These are phyloP conservation scores for Mortierella antarctica DNA, from an alignment of 192 early-diverging fungal genomes.

Conservation along the genomic window DNA sequence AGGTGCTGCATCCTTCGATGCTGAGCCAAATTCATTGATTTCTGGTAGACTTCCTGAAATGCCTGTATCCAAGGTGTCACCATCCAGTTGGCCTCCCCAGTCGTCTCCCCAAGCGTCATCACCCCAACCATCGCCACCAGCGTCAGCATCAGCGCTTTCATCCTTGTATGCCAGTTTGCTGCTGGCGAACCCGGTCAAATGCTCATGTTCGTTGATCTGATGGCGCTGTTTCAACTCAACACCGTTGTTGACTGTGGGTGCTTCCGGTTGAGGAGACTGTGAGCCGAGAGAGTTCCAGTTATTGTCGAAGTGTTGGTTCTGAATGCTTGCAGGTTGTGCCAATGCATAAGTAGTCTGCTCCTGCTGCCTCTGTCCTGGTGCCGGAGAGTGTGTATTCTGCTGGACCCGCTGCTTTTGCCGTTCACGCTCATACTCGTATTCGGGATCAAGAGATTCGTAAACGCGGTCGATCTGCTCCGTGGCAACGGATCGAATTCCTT, in stretches of 20 bases:
- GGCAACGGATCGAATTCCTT: slow-evolving; percentile 43
- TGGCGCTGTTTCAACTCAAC: too few species aligned
- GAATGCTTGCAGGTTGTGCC: too few species aligned
- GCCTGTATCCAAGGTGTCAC: neutral
- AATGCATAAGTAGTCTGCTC: too few species aligned
- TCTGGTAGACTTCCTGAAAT: too few species aligned
- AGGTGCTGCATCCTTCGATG: too few species aligned
- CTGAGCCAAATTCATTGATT: neutral
- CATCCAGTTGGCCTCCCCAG: slow-evolving; percentile 15
- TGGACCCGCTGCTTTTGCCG: slow-evolving; percentile 8
- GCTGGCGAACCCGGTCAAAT: too few species aligned
- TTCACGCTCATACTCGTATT: slow-evolving; percentile 43
- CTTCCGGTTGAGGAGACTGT: too few species aligned
- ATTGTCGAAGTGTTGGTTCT: too few species aligned
- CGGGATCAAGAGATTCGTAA: slow-evolving; percentile 48
- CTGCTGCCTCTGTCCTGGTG: neutral
- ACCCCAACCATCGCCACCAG: slow-evolving; percentile 22
- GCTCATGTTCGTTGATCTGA: too few species aligned
- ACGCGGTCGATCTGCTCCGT: slow-evolving; percentile 48
- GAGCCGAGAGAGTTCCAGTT: too few species aligned
- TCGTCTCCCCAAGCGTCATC: slow-evolving; percentile 40
- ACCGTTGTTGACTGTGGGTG: too few species aligned
- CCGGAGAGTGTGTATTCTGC: neutral
- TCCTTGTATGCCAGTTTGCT: slow-evolving; percentile 30
- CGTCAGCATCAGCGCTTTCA: neutral